Evolutionary conservation across 129 eudicot species (phyloP), one percentile per base, ranked within the genome.

Genomic region (Helianthus annuus): DNA sequence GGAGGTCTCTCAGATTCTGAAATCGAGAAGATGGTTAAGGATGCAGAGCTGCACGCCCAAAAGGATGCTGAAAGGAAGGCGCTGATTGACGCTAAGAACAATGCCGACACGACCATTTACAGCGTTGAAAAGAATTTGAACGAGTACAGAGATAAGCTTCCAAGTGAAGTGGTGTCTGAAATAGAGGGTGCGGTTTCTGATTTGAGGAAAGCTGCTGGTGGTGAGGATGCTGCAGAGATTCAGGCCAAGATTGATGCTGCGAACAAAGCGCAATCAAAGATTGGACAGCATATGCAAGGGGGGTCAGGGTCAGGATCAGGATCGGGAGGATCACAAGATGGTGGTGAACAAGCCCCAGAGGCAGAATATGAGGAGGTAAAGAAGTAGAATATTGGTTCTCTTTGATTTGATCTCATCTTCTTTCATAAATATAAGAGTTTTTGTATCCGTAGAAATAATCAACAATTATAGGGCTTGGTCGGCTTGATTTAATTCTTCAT

Each of bases 1-100:
- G 96, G 97, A 8, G 98, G 97, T 38, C 81, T 94, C 0, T 87
- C 98, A 10, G 98, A 94, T 15, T 85, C 70, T 29, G 98, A 94
- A 71, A 94, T 94, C 6, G 81, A 94, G 48, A 90, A 88, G 80
- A 94, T 94, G 98, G 96, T 94, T 10, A 85, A 39, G 83, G 98
- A 94, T 65, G 97, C 98, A 0, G 98, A 90, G 73, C 51, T 83
- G 45, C 98, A 94, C 13, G 90, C 98, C 7, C 89, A 88, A 70
- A 86, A 60, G 73, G 98, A 94, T 78, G 85, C 86, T 10, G 93
- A 90, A 62, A 79, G 93, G 57, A 94, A 90, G 79, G 73, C 87
- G 1, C 80, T 94, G 8, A 94, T 94, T 52, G 98, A 94, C 46
- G 66, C 81, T 48, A 90, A 83, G 22, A 94, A 94, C 84, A 78